A percentile compares a stretch with the other conserved stretches of the same genome.
These are phyloP conservation scores for Ustilago loliicola DNA, from an alignment of 1,284 basidiomycete species.

Conservation along the genomic window DNA sequence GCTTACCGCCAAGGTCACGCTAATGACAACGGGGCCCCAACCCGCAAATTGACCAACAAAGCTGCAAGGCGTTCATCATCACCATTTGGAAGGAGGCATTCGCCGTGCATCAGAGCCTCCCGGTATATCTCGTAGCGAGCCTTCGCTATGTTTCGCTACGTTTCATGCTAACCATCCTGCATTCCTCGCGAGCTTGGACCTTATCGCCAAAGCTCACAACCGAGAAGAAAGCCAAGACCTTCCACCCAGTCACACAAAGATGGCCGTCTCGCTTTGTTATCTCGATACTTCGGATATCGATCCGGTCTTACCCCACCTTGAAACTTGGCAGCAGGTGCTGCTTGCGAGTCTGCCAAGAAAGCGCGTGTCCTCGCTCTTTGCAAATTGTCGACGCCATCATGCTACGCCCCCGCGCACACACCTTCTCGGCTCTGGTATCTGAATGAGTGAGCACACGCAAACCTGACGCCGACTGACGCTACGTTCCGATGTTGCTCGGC, in stretches of 20 bases:
- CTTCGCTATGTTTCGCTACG: background rate
- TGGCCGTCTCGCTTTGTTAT: conserved; percentile 4
- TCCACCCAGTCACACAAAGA: background rate
- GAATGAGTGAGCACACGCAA: background rate
- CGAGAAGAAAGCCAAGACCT: conserved; percentile 21
- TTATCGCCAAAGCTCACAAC: conserved; percentile 1
- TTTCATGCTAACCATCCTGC: conserved; percentile 8
- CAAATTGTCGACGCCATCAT: background rate
- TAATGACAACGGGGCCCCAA: too few species aligned
- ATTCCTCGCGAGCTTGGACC: background rate
- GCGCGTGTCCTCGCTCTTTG: background rate
- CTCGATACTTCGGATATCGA: background rate
- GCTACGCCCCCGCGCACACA: conserved; percentile 7
- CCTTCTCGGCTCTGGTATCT: background rate
- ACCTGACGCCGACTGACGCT: conserved; percentile 2
- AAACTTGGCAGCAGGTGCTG: conserved; percentile 2
- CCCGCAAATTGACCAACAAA: background rate
- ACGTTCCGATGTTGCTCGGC: conserved; percentile 5
- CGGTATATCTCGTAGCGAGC: background rate
- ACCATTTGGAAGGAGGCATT: background rate
- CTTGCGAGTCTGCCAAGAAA: conserved; percentile 13
- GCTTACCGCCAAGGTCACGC: too few species aligned
- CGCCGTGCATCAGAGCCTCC: background rate
- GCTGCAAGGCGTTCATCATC: background rate
- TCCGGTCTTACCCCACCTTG: conserved; percentile 1